Percentiles rank a stretch among this genome's conserved stretches.
phyloP scores from a whole-genome alignment of 2,329 filamentous ascomycete species.

The Aspergillus aculeatus region DNA sequence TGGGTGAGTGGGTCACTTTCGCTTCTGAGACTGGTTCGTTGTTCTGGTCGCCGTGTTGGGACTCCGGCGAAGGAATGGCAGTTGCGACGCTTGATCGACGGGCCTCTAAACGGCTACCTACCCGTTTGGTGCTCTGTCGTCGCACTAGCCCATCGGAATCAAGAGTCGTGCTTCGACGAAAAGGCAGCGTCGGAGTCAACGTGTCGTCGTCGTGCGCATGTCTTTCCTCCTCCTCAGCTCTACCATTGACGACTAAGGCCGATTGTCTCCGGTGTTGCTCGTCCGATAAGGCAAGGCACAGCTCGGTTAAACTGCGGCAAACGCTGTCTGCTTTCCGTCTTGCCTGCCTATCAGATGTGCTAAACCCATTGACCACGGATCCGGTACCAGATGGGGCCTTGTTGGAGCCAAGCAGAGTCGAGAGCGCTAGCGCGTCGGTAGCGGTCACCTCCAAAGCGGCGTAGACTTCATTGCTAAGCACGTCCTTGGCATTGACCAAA shows the following conservation, averaged over 20 bases:
- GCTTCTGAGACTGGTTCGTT: constrained; percentile 9
- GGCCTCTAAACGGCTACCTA: constrained; percentile 37
- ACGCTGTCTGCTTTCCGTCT: constrained; percentile 89
- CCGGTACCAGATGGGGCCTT: constrained; percentile 57
- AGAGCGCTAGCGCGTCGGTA: constrained; percentile 74
- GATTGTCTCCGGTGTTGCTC: constrained; percentile 42
- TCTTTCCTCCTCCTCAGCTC: constrained; percentile 18
- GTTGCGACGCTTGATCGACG: constrained; percentile 41
- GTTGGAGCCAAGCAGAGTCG: constrained; percentile 71
- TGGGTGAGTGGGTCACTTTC: constrained; percentile 15
- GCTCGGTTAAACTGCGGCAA: constrained; percentile 86
- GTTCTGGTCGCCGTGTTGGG: constrained; percentile 7
- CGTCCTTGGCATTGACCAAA: constrained; percentile 70
- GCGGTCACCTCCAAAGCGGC: constrained; percentile 77
- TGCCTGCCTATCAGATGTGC: constrained; percentile 72
- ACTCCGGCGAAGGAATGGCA: constrained; percentile 15
- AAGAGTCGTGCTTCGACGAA: constrained; percentile 39
- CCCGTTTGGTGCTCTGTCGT: constrained; percentile 29
- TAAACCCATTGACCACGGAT: constrained; percentile 38
- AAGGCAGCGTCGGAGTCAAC: constrained; percentile 28
- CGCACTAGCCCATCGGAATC: constrained; percentile 36
- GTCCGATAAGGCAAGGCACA: constrained; percentile 80
- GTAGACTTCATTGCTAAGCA: constrained; percentile 71
- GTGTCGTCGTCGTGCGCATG: constrained; percentile 29
- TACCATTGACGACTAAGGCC: constrained; percentile 30